Conservation (phyloP, 2,329 filamentous ascomycete genomes). For the Alternaria arborescens region DNA sequence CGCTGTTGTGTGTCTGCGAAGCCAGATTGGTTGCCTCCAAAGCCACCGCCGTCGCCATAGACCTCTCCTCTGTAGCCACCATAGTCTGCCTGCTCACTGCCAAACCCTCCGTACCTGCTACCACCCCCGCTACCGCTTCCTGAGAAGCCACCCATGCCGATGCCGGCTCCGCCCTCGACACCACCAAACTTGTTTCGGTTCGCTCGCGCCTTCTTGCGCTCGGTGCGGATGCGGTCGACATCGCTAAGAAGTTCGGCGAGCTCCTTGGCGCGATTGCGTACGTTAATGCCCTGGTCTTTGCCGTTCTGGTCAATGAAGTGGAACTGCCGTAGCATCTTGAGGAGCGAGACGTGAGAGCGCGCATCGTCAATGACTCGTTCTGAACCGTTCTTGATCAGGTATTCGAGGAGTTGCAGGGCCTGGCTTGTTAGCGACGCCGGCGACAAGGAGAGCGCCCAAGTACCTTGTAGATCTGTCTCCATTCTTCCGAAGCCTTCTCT, state of each 20-base stretch:
- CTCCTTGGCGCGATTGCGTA: constrained; percentile 95
- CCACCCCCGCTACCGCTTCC: constrained; percentile 58
- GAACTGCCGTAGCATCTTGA: constrained; percentile 99
- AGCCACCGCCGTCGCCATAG: constrained; percentile 95
- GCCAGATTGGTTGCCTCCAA: constrained; percentile 75
- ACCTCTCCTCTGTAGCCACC: constrained; percentile 77
- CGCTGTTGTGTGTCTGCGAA: constrained; percentile 72
- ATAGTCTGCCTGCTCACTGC: constrained; percentile 68
- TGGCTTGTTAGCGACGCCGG: constrained; percentile 42
- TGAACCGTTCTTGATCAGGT: constrained; percentile 96
- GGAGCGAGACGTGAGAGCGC: constrained; percentile 88
- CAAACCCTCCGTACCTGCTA: constrained; percentile 86
- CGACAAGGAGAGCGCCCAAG: constrained; percentile 7
- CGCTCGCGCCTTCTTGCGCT: constrained; percentile 85
- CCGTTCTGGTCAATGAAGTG: constrained; percentile 96
- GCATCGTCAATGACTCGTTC: constrained; percentile 98
- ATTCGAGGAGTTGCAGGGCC: constrained; percentile 91
- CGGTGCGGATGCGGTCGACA: constrained; percentile 79
- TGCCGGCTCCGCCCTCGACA: constrained; percentile 80
- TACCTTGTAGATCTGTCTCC: constrained; percentile 99
- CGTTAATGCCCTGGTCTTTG: constrained; percentile 98
- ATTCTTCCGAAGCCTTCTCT: constrained; percentile 97
- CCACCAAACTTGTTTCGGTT: constrained; percentile 96
- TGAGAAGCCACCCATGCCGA: constrained; percentile 64
- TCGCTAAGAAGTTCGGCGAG: constrained; percentile 92